phyloP scores from a whole-genome alignment of 164 flowering plant genomes.

The Stephania yunnanensis region DNA sequence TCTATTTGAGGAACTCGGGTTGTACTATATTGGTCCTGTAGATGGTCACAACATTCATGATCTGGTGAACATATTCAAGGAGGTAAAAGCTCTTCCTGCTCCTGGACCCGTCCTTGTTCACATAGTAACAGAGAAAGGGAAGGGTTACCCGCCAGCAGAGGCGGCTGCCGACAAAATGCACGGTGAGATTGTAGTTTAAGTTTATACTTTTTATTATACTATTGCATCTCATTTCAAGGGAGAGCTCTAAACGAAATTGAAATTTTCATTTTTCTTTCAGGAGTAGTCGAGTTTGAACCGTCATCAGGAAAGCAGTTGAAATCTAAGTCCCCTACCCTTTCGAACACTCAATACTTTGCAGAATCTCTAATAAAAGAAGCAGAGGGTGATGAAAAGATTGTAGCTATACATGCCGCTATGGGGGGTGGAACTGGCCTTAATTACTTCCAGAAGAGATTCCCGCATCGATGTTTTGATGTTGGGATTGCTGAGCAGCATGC shows the following conservation, averaged over 20 bases:
- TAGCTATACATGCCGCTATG: slow-evolving; percentile 96
- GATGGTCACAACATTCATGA: slow-evolving; percentile 80
- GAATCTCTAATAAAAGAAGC: slow-evolving; percentile 82
- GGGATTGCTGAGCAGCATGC: slow-evolving; percentile 99
- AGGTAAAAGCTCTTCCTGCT: slow-evolving; percentile 72
- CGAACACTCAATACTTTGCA: slow-evolving; percentile 84
- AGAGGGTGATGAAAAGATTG: slow-evolving; percentile 60
- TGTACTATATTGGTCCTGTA: slow-evolving; percentile 88
- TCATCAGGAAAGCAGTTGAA: slow-evolving; percentile 75
- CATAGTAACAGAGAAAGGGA: slow-evolving; percentile 86
- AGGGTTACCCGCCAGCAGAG: slow-evolving; percentile 90
- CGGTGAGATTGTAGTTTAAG: slow-evolving; percentile 36
- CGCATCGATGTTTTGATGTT: slow-evolving; percentile 87
- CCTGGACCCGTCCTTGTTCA: slow-evolving; percentile 91
- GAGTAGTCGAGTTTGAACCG: slow-evolving; percentile 81
- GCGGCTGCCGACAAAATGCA: slow-evolving; percentile 89
- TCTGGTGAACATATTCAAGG: slow-evolving; percentile 56
- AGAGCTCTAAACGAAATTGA: slow-evolving; percentile 1
- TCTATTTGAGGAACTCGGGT: slow-evolving; percentile 83
- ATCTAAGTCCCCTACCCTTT: slow-evolving; percentile 53
- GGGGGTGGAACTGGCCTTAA: slow-evolving; percentile 98
- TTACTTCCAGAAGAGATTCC: slow-evolving; percentile 74
- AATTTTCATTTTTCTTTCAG: slow-evolving; percentile 30
- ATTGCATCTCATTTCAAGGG: neutral
- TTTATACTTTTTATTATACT: neutral